Base-by-base conservation (phyloP, 441 rosid genomes). In the Adansonia rubrostipa region DNA sequence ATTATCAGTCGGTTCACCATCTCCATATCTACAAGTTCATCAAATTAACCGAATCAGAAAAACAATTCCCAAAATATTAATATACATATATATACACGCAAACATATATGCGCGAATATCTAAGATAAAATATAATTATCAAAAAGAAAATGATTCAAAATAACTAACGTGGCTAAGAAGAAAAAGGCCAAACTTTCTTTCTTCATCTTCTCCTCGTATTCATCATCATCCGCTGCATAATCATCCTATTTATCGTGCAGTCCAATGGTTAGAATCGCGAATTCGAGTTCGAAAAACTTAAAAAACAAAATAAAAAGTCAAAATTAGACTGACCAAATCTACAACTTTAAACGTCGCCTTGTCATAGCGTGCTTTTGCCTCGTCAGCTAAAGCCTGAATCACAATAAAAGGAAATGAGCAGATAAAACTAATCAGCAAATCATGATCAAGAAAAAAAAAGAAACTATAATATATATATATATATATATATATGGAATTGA, bases 1-100 rank as follows among this genome's bases (percentile, higher is more conserved):
- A 84, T 96, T 96, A 67, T 94, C 99, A 2, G 99, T 96, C n/a
- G 99, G 99, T 79, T 96, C 99, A 72, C 99, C 99, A 78, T 96
- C 99, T 83, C 99, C 99, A 76, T 96, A 96, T 78, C 99, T 96
- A 78, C 79, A 81, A 10, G 28, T 47, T 53, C 51, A 71, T 1
- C 40, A 65, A 9, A 65, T 13, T 76, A 79, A 65, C 79, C 68
- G 47, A 44, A 77, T 74, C 63, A 78, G 75, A 15, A 68, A 80
- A 36, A 68, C 53, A 54, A 9, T 17, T 14, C 47, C 8, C 33
- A 20, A 6, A 14, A 40, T 40, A 66, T 42, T 13, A 28, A 28
- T 15, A 15, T 7, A n/a, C 11, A 63, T 33, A 63, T 28, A 57
- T 19, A 57, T 8, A 57, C 62, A 57, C 36, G 24, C 4, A 65